Evolutionary conservation across 1,284 basidiomycete species (phyloP).

Genomic region (Ustilago nuda): DNA sequence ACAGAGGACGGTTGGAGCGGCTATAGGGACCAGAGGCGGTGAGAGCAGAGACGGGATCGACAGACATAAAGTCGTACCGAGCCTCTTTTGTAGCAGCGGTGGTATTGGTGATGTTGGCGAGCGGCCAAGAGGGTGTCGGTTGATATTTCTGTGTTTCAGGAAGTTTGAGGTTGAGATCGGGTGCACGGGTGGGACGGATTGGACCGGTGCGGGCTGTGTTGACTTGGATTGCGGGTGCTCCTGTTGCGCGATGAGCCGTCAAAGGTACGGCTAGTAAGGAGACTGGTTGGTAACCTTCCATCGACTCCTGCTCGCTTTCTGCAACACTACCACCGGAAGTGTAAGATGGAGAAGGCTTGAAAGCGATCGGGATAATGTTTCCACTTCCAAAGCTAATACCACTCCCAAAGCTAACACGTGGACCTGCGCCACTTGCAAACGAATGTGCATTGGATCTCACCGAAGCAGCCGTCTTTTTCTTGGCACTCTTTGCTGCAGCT

Average conservation of each 20-base stretch:
- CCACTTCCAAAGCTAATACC: constrained; percentile 37
- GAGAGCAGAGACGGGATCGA: constrained; percentile 44
- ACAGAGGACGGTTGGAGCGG: constrained; percentile 22
- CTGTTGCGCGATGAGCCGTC: constrained; percentile 35
- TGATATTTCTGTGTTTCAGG: constrained; percentile 25
- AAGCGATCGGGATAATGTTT: constrained; percentile 51
- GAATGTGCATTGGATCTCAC: constrained; percentile 13
- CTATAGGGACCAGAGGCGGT: constrained; percentile 14
- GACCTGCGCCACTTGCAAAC: constrained; percentile 28
- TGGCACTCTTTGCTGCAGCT: not conserved
- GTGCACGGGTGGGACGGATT: constrained; percentile 42
- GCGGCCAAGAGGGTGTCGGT: constrained; percentile 24
- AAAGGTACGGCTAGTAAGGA: constrained; percentile 23
- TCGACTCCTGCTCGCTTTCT: constrained; percentile 1
- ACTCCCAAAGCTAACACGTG: constrained; percentile 39
- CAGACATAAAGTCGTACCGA: constrained; percentile 47
- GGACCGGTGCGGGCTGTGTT: constrained; percentile 27
- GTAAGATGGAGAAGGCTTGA: constrained; percentile 24
- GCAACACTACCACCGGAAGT: not conserved
- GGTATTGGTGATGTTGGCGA: constrained; percentile 8
- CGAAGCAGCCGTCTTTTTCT: constrained; percentile 25
- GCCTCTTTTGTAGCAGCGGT: constrained; percentile 1
- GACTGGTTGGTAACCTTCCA: constrained; percentile 5
- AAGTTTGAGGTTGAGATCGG: constrained; percentile 49
- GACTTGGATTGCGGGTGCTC: constrained; percentile 33